Conservation (phyloP, 306 rosid species). For the Fagus crenata region DNA sequence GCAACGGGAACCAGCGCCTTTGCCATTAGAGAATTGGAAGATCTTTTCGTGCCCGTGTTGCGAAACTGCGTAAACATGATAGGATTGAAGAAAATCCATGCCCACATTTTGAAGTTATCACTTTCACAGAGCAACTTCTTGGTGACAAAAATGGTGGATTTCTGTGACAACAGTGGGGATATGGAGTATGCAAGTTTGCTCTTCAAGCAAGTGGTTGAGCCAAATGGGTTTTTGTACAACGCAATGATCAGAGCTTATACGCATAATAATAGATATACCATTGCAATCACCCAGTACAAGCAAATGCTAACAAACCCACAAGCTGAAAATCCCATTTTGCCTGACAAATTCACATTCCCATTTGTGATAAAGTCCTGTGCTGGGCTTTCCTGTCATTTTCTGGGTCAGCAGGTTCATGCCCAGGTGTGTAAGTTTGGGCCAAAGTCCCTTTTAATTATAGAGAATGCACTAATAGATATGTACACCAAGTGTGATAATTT, state of each 20-base stretch:
- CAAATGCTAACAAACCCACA: constrained; percentile 45
- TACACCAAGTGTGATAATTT: constrained; percentile 58
- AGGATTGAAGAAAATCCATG: constrained; percentile 56
- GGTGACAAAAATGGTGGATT: constrained; percentile 65
- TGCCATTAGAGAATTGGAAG: constrained; percentile 48
- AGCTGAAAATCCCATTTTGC: constrained; percentile 28
- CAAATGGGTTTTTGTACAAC: constrained; percentile 60
- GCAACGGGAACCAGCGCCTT: constrained; percentile 21
- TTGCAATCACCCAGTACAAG: constrained; percentile 45
- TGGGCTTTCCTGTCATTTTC: constrained; percentile 36
- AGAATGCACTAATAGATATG: constrained; percentile 64
- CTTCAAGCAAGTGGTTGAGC: constrained; percentile 50
- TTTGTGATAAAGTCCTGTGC: constrained; percentile 66
- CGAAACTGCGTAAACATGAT: constrained; percentile 35
- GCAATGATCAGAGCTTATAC: constrained; percentile 62
- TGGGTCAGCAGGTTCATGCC: constrained; percentile 71
- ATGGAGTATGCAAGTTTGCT: constrained; percentile 46
- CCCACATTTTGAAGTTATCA: constrained; percentile 45
- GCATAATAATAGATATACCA: constrained; percentile 35
- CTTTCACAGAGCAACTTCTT: constrained; percentile 73
- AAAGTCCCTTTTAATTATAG: constrained; percentile 40
- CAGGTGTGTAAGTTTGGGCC: constrained; percentile 58
- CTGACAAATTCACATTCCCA: constrained; percentile 69
- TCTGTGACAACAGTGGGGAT: constrained; percentile 47
- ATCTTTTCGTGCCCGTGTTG: constrained; percentile 47